Evolutionary conservation across 2,329 filamentous ascomycete genomes (phyloP), one percentile per base, ranked within the genome.

Genomic region (Penicillium corylophilum): DNA sequence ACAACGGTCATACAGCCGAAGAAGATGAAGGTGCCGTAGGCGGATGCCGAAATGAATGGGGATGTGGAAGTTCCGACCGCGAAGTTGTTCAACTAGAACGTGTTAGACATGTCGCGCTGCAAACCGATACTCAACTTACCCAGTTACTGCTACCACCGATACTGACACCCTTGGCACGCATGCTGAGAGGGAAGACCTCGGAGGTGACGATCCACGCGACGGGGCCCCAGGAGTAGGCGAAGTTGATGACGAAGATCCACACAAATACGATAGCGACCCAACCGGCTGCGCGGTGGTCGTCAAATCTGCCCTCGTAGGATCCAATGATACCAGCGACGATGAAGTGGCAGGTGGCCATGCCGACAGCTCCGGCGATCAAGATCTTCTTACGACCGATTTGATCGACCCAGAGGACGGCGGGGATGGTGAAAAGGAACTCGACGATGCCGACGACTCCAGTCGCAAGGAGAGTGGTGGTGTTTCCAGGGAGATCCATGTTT

Each of bases 161-260:
- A 56, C 59, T 62, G 13, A 67, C 63, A 6, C 71, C 70, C 54
- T 89, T 88, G 1, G 88, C 82, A 1, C 86, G 79, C 26, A 84
- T 84, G 53, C 81, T 84, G 4, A 90, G 71, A 0, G 87, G 87
- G 82, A 85, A 91, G 42, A 90, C 83, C 70, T 90, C 87, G 1
- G 85, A 82, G 1, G 88, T 79, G 43, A 91, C 78, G 55, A 89
- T 88, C 87, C 88, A 91, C 0, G 84, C 81, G 56, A 84, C 86
- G 2, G 87, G 87, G 0, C 65, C 65, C 86, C 86, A 89, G 0
- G 79, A 83, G 65, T 88, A 89, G 29, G 84, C 87, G 60, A 90
- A 90, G 67, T 87, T 81, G 13, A 87, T 74, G 15, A 88, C 83
- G 56, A 88, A 89, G 0, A 89, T 75, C 86, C 87, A 90, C 2